phyloP scores from a whole-genome alignment of 2,329 filamentous ascomycete genomes.

The Fusarium sp. region DNA sequence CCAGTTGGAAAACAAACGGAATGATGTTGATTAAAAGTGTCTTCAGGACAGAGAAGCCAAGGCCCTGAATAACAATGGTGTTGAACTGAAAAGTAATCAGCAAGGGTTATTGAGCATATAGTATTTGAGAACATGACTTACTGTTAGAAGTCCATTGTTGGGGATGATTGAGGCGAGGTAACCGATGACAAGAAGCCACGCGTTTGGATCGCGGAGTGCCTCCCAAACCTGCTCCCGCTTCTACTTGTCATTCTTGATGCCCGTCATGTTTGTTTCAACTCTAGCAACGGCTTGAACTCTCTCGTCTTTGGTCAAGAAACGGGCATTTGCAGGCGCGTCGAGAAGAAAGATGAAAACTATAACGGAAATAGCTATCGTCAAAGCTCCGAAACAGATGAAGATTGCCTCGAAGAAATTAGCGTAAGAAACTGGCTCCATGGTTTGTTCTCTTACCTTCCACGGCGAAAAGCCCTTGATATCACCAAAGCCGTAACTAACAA shows the following conservation, averaged over 20 bases:
- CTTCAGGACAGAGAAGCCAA: background rate
- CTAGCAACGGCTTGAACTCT: constrained; percentile 2
- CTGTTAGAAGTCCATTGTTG: background rate
- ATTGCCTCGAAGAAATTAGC: background rate
- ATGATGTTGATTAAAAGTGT: background rate
- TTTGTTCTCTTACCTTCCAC: background rate
- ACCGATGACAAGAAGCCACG: background rate
- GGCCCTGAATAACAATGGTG: background rate
- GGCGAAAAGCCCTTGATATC: background rate
- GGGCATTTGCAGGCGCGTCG: background rate
- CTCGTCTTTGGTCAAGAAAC: constrained; percentile 5
- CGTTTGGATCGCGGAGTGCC: background rate
- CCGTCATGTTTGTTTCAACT: constrained; percentile 5
- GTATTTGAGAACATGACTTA: background rate
- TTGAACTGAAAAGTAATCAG: background rate
- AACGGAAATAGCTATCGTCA: constrained; percentile 4
- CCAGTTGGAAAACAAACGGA: background rate
- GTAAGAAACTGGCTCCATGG: no score
- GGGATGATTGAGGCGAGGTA: background rate
- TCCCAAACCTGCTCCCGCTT: background rate
- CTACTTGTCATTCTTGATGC: background rate
- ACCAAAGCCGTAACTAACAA: background rate
- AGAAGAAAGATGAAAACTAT: background rate
- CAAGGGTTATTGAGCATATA: no score
- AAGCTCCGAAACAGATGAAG: background rate